Base-by-base conservation (phyloP, 306 rosid species). In the Rubus idaeus region DNA sequence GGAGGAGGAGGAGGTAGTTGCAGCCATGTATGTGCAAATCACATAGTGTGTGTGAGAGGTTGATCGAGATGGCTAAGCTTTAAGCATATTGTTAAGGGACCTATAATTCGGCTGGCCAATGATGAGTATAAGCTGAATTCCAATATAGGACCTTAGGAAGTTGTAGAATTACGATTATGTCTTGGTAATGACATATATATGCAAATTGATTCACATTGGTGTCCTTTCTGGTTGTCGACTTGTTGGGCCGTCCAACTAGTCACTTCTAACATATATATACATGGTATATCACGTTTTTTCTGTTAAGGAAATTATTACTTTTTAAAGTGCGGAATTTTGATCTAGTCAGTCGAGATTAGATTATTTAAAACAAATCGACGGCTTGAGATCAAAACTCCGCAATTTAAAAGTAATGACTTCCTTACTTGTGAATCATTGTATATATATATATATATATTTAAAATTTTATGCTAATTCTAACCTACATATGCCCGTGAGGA, bases 11-110 rank as follows among this genome's bases (percentile, higher is more conserved):
- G 70, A 84, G 62, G 89, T 83, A 8, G 93, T 73, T 77, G 90
- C 87, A 26, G 96, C 96, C 96, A 92, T 90, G 79, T 55, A 57
- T 40, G 30, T 18, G 17, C n/a, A 65, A 16, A 65, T 65, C 49
- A 40, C 49, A 17, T 39, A 39, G 70, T 16, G 13, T 39, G 62
- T 0, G 49, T 40, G 49, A 23, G 40, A 39, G 44, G 58, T 14
- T 18, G 73, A 17, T 30, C 26, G 26, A 23, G 68, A 56, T 70
- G 20, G n/a, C 37, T 8, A 68, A 60, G 77, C 80, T 81, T 75
- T 80, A 57, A 51, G 56, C 45, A 46, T 58, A 44, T 58, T 64
- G 72, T 58, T 21, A 20, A 71, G 49, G 68, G 63, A 17, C 26
- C 75, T 77, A 61, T 20, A 44, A 8, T 20, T 39, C 17, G 67